Conservation (phyloP, 106 monocot species). For the Chionographis japonica region DNA sequence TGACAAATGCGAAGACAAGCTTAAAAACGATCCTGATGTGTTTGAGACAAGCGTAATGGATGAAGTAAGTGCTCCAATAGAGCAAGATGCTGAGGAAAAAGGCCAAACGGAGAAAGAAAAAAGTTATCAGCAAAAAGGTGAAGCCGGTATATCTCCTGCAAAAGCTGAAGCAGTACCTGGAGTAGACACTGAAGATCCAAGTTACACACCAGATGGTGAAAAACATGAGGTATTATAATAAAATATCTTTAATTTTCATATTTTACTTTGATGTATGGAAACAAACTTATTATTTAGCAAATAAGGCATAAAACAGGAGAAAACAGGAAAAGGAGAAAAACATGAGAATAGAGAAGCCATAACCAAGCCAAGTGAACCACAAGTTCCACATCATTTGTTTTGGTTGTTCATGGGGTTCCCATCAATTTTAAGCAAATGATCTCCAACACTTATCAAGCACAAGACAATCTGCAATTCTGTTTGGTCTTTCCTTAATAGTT, state of each 20-base stretch:
- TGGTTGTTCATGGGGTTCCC: no score
- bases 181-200: background rate
- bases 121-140: background rate
- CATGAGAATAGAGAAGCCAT: no score
- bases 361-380: no score
- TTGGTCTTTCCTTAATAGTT: no score
- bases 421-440: no score
- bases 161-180: background rate
- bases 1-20: conserved; percentile 2
- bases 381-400: no score
- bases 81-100: background rate
- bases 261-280: background rate
- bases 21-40: background rate
- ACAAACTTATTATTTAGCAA: background rate
- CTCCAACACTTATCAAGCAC: no score
- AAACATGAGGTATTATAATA: background rate
- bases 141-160: background rate
- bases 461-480: no score
- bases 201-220: background rate
- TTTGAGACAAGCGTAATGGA: background rate
- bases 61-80: background rate
- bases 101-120: background rate
- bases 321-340: no score
- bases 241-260: background rate
- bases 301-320: no score